phyloP scores from a whole-genome alignment of 306 rosid species.

The Herpetospermum pedunculosum region DNA sequence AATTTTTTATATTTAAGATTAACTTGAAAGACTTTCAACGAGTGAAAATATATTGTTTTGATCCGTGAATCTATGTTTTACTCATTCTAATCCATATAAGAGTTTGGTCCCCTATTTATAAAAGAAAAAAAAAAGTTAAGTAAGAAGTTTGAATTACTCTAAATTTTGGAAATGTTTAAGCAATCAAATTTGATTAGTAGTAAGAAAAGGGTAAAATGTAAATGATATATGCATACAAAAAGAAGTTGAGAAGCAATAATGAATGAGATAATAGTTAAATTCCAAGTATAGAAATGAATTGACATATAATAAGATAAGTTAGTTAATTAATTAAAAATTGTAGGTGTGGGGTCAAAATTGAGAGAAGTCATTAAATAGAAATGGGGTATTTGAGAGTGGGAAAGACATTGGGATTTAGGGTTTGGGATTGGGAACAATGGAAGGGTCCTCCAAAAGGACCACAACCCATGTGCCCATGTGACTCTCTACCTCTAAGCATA shows the following conservation, averaged over 20 bases:
- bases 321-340: background rate
- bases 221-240: background rate
- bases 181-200: background rate
- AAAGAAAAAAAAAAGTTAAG: background rate
- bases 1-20: too few species aligned
- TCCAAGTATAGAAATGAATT: background rate
- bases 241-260: background rate
- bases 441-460: background rate
- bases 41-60: background rate
- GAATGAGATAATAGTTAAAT: background rate
- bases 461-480: constrained; percentile 9
- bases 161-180: background rate
- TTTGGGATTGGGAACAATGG: background rate
- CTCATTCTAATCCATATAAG: background rate
- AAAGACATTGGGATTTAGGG: background rate
- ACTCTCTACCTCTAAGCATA: background rate
- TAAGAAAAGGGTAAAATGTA: background rate
- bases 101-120: background rate
- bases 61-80: background rate
- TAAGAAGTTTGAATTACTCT: background rate
- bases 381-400: background rate
- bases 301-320: background rate
- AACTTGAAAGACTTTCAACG: too few species aligned
- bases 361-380: background rate
- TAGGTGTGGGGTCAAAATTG: background rate